Conservation (phyloP, 2,329 filamentous ascomycete genomes). For the Neopestalotiopsis clavispora region DNA sequence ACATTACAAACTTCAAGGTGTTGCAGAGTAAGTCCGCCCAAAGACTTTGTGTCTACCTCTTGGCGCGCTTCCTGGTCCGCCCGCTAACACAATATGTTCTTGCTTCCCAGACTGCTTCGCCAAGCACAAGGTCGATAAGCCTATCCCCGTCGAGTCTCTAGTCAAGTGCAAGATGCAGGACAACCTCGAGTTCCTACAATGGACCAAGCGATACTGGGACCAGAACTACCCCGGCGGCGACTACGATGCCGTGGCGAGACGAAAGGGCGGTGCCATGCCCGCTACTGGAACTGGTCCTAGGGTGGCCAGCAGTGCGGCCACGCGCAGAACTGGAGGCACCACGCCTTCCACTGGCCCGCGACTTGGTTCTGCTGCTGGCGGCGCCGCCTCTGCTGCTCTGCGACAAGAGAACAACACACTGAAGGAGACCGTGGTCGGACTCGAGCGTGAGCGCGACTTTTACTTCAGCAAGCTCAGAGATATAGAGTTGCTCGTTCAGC, state of each 20-base stretch:
- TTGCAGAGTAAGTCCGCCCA: conserved; percentile 81
- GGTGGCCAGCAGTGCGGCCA: conserved; percentile 55
- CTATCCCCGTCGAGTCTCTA: conserved; percentile 84
- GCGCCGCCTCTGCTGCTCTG: conserved; percentile 72
- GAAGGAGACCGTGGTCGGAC: conserved; percentile 92
- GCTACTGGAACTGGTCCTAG: conserved; percentile 53
- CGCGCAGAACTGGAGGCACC: conserved; percentile 58
- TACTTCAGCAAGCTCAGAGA: conserved; percentile 99
- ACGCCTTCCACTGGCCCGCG: conserved; percentile 65
- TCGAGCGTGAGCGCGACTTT: conserved; percentile 97
- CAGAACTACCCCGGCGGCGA: conserved; percentile 97
- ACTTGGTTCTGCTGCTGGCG: conserved; percentile 43
- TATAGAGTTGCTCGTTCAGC: conserved; percentile 93
- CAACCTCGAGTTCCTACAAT: conserved; percentile 98
- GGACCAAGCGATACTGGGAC: conserved; percentile 96
- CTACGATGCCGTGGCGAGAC: conserved; percentile 86
- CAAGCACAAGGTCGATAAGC: conserved; percentile 86
- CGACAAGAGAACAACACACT: conserved; percentile 85
- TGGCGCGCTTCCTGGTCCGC: conserved; percentile 15
- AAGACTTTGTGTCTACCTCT: background rate
- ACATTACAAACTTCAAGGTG: conserved; percentile 98
- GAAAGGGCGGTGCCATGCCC: conserved; percentile 76
- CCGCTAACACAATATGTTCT: background rate
- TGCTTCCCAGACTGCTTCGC: conserved; percentile 72
- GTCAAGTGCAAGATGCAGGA: conserved; percentile 99